Evolutionary conservation across 192 early-diverging fungal species (phyloP), one percentile per base, ranked within the genome.

Genomic region (Powellomyces hirtus): DNA sequence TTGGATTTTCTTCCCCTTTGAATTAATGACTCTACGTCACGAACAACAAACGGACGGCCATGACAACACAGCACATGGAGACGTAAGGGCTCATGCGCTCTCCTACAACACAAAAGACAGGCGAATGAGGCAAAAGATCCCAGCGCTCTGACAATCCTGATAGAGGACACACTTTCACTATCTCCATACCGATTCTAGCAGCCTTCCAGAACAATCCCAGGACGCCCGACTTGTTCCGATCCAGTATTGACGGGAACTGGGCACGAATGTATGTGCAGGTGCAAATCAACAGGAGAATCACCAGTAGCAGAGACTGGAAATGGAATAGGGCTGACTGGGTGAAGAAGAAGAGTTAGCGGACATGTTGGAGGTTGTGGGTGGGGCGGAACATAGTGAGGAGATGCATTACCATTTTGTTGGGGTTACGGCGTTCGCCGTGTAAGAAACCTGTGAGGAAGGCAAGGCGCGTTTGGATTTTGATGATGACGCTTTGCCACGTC

Each of bases 61-160:
- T 96, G 35, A 86, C 70, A 18, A 97, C 74, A 68, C 94, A 97
- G 20, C 90, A 91, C 52, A 97, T 69, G 26, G 93, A 90, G 13
- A 98, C 95, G 64, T 96, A 98, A 35, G 96, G 96, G 61, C 90
- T 92, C 40, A 98, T 80, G 20, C 96, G 84, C 74, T 98, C 96
- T 18, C 96, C 94, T 91, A 50, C 64, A 11, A 66, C n/a, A 66
- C 50, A 30, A 16, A 56, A 34, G 29, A 4, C 14, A 10, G 27
- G 45, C 5, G 42, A 24, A n/a, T 51, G 31, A 10, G 20, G 38
- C 33, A 16, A 5, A 40, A 13, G 37, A 16, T 18, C 38, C 27
- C 53, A 55, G 11, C 38, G 52, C 13, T 60, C 1, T 50, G 35
- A 33, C 56, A 5, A 66, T 14, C 38, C 4, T 31, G 14, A 26